Conservation (phyloP, 805 yeast genomes). For the Ogataea naganishii region DNA sequence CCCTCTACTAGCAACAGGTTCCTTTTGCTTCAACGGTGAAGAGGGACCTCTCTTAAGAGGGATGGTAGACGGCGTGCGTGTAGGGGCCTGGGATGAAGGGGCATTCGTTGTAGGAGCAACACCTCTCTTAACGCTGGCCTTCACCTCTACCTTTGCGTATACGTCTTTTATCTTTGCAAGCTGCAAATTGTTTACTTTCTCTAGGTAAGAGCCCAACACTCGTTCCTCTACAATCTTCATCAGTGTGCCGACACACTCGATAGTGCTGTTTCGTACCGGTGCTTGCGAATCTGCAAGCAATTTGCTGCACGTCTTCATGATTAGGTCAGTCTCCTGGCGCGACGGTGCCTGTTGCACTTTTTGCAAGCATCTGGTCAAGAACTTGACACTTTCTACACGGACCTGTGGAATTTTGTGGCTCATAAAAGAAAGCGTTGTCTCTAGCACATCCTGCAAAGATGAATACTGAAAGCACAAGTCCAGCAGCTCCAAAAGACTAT, state of each 20-base stretch:
- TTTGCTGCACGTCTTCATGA: constrained; percentile 49
- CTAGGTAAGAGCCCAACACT: constrained; percentile 49
- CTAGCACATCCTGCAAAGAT: constrained; percentile 46
- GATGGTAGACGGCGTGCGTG: constrained; percentile 17
- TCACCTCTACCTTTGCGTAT: constrained; percentile 46
- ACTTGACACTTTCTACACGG: constrained; percentile 60
- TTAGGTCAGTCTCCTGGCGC: constrained; percentile 42
- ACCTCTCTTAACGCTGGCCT: constrained; percentile 27
- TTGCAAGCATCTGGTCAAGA: constrained; percentile 54
- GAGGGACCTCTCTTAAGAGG: constrained; percentile 67
- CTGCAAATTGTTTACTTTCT: constrained; percentile 56
- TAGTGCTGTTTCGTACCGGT: constrained; percentile 70
- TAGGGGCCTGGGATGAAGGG: constrained; percentile 1
- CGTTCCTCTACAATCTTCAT: constrained; percentile 79
- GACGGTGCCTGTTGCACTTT: constrained; percentile 40
- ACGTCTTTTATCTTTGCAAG: constrained; percentile 54
- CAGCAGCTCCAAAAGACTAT: constrained; percentile 58
- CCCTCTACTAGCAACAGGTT: constrained; percentile 12
- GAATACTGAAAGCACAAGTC: constrained; percentile 51
- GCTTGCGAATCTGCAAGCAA: constrained; percentile 79
- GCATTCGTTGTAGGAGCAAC: constrained; percentile 3
- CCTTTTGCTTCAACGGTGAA: constrained; percentile 50
- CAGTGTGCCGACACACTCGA: constrained; percentile 70
- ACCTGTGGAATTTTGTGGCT: constrained; percentile 79
- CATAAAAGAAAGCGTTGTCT: constrained; percentile 50